Conservation (phyloP, 441 rosid genomes). For the Populus hybrid region DNA sequence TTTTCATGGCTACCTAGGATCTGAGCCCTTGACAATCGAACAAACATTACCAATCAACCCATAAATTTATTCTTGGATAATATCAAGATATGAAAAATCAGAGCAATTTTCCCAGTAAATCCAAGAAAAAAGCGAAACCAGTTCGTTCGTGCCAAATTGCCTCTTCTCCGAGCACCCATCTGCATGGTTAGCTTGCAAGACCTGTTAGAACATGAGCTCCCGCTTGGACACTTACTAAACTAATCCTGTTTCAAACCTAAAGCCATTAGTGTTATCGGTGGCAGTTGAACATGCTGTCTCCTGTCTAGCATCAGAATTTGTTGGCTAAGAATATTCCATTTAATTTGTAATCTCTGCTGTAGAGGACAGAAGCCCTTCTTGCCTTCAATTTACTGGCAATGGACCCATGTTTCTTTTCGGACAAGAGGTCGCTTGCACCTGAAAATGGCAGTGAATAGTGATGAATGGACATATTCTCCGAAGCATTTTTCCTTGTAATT, state of each 20-base stretch:
- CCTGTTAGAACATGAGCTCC: background rate
- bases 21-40: too few relatives aligned
- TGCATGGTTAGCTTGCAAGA: background rate
- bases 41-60: too few relatives aligned
- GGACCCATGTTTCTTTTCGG: background rate
- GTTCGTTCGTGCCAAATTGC: background rate
- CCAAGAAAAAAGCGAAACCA: background rate
- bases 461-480: background rate
- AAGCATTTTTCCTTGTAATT: background rate
- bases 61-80: too few relatives aligned
- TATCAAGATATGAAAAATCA: background rate
- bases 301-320: background rate
- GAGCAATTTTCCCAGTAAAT: background rate
- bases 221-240: background rate
- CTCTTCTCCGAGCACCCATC: background rate
- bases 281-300: background rate
- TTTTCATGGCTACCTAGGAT: too few relatives aligned
- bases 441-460: background rate
- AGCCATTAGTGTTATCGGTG: background rate
- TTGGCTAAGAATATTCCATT: background rate
- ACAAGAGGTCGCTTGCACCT: background rate
- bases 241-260: background rate
- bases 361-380: constrained; percentile 1
- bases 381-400: background rate
- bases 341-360: background rate